Conservation (phyloP, 768 basidiomycete species). For the Russula brevipes region DNA sequence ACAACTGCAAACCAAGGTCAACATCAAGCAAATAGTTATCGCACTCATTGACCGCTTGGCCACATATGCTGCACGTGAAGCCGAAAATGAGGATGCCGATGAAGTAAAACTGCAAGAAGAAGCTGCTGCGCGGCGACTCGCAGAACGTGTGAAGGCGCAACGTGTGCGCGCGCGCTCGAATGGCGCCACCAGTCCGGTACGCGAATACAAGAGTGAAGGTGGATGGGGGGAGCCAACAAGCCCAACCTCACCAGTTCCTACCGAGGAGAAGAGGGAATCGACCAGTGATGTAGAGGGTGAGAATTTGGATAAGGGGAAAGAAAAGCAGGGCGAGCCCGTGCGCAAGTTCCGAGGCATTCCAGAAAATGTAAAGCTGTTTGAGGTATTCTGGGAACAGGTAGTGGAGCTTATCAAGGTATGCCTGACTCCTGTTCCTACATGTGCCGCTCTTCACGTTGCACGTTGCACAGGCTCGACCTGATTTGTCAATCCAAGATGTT, state of each 20-base stretch:
- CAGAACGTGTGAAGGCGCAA: conserved; percentile 76
- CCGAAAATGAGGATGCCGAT: conserved; percentile 93
- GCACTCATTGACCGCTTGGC: conserved; percentile 95
- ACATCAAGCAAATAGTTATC: conserved; percentile 98
- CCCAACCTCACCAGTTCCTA: conserved; percentile 22
- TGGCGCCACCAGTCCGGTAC: conserved; percentile 19
- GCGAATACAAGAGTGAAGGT: conserved; percentile 23
- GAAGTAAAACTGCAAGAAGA: conserved; percentile 92
- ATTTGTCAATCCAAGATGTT: conserved; percentile 95
- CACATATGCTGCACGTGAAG: conserved; percentile 93
- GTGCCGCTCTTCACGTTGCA: conserved; percentile 1
- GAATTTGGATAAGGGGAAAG: conserved; percentile 51
- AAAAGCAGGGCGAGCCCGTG: conserved; percentile 45
- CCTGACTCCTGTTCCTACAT: not conserved
- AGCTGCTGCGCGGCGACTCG: conserved; percentile 81
- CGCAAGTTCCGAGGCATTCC: conserved; percentile 94
- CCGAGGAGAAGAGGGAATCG: conserved; percentile 13
- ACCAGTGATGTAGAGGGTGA: conserved; percentile 28
- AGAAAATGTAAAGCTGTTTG: conserved; percentile 90
- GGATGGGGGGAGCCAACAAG: conserved; percentile 30
- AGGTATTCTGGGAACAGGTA: conserved; percentile 98
- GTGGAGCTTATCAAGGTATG: conserved; percentile 92
- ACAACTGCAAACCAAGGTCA: conserved; percentile 94
- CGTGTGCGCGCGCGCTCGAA: conserved; percentile 59
- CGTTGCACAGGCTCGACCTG: conserved; percentile 76